Base-by-base conservation (phyloP, 2,329 filamentous ascomycete genomes). In the Fusarium napiforme region DNA sequence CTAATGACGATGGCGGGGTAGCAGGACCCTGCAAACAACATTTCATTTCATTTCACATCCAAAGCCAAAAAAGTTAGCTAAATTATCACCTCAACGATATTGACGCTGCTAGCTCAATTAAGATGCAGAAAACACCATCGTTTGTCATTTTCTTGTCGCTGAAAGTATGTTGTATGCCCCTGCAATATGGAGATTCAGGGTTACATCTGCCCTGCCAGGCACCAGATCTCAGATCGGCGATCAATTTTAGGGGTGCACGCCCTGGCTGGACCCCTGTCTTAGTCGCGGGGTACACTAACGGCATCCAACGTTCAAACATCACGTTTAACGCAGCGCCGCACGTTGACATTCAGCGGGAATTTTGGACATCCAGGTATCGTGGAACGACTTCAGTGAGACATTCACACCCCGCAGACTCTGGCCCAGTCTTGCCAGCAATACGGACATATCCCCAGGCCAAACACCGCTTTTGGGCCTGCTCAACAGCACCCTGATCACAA, bases 81-180 rank as follows among this genome's bases (percentile, higher is more conserved):
- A n/a, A n/a, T n/a, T n/a, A n/a, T n/a, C n/a, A n/a, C n/a, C n/a
- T n/a, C n/a, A n/a, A n/a, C n/a, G n/a, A n/a, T n/a, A n/a, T n/a
- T n/a, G n/a, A n/a, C 42, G 3, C 7, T 9, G 7, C 2, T 0
- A n/a, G n/a, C n/a, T 19, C 1, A 12, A 12, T 19, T 7, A 4
- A 40, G 4, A 26, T 8, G 16, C 4, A 12, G 10, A 45, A 5
- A 18, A 18, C 7, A 0, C 16, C 16, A 12, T 26, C 16, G 10
- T 18, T 8, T 45, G 10, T 0, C 10, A 45, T 26, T 10, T n/a
- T n/a, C 5, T 9, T 5, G 21, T 26, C 12, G 23, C 12, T 16
- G 16, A 10, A 45, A 11, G n/a, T 45, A n/a, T 26, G 3, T 12
- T 26, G 10, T 8, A 18, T 26, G 4, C 23, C 23, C 23, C 42